Evolutionary conservation across 441 rosid species (phyloP), one percentile per base, ranked within the genome.

Genomic region (Adansonia rubrostipa): DNA sequence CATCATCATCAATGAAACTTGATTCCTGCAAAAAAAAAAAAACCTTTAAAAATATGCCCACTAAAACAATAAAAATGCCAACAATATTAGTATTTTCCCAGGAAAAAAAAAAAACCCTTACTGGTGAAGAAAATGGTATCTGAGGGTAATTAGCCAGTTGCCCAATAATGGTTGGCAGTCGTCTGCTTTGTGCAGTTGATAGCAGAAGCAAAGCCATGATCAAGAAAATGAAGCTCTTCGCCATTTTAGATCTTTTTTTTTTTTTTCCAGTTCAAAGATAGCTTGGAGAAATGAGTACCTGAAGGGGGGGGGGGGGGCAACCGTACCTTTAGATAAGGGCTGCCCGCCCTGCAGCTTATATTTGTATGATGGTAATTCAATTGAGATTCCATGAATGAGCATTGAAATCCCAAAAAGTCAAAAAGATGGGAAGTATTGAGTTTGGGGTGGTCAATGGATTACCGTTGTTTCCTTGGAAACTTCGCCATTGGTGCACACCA

Each of bases 1-100:
- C 89, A 76, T 71, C 76, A 15, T 81, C 90, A 76, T 71, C 78
- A 15, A 70, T 73, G 11, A 17, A 74, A 47, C 73, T 80, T 62
- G 71, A 76, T 74, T 76, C 82, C 80, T 81, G 64, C 17, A 33
- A 72, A 54, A 54, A 0, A 3, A 53, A 3, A 3, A 53, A 3
- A 28, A 24, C 0, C 28, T 24, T 24, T 84, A 24, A 77, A 65
- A 36, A 28, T 1, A 36, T 9, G 9, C 63, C 50, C 75, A 36
- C 45, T 15, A 51, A 48, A 28, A 9, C 53, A 51, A 73, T 13
- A 24, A 50, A 71, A 6, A 36, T 36, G 42, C 42, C 42, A 54
- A 1, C 24, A 69, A 7, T 3, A 73, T 1, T 17, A 5, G 19
- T 14, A 36, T 14, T 22, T 53, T 33, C 1, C 6, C 56, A 28